Evolutionary conservation across 2,329 filamentous ascomycete species (phyloP).

Genomic region (Sporothrix protearum): DNA sequence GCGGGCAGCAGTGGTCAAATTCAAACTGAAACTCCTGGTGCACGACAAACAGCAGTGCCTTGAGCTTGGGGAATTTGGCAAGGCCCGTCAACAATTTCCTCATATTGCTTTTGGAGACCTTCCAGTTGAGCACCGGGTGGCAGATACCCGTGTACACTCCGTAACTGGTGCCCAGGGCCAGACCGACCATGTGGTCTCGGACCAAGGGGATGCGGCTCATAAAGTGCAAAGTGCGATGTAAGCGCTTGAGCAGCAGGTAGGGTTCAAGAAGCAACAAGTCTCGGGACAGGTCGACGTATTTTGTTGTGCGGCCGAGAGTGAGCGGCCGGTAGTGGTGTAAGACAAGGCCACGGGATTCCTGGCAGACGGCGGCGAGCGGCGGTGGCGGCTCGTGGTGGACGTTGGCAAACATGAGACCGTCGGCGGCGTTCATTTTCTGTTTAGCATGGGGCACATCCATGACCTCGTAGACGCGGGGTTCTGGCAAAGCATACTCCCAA

Average conservation of each 20-base stretch:
- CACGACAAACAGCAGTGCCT: constrained; percentile 44
- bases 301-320: constrained; percentile 44
- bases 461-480: constrained; percentile 46
- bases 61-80: constrained; percentile 41
- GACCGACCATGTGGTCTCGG: constrained; percentile 39
- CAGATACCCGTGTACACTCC: constrained; percentile 45
- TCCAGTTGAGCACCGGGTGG: constrained; percentile 46
- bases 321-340: constrained; percentile 45
- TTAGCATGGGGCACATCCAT: constrained; percentile 44
- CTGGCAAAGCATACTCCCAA: constrained; percentile 46
- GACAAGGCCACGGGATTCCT: constrained; percentile 44
- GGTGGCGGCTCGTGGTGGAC: constrained; percentile 45
- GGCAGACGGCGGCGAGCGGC: constrained; percentile 43
- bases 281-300: constrained; percentile 45
- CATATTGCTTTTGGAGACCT: constrained; percentile 44
- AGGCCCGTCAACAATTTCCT: constrained; percentile 42
- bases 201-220: constrained; percentile 46
- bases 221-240: constrained; percentile 46
- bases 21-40: constrained; percentile 49
- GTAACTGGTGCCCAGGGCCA: constrained; percentile 47
- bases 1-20: constrained; percentile 36
- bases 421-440: constrained; percentile 40
- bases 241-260: constrained; percentile 46
- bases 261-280: constrained; percentile 48
- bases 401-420: constrained; percentile 47